phyloP scores from a whole-genome alignment of 495 filamentous ascomycete genomes.

The Trichoderma reesei region DNA sequence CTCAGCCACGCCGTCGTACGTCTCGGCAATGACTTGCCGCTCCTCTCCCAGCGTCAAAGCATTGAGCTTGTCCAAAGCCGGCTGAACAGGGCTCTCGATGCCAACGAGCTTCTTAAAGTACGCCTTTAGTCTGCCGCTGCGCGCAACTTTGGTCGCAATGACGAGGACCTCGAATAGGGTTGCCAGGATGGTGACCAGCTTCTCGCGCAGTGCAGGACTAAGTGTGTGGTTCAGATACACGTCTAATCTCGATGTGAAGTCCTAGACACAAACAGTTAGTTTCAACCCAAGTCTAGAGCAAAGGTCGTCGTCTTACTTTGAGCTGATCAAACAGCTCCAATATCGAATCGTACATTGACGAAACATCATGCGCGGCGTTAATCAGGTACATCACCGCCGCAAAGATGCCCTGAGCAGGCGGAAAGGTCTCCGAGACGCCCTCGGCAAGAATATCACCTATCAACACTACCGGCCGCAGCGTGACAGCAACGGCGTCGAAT shows the following conservation, averaged over 20 bases:
- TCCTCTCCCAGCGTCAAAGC: slow-evolving; percentile 21
- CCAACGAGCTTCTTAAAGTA: slow-evolving; percentile 22
- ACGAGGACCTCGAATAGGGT: slow-evolving; percentile 29
- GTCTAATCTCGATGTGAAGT: slow-evolving; percentile 25
- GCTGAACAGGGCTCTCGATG: slow-evolving; percentile 20
- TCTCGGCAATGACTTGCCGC: slow-evolving; percentile 23
- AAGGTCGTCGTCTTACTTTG: background rate
- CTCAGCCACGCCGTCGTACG: slow-evolving; percentile 11
- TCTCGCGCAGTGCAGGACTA: slow-evolving; percentile 18
- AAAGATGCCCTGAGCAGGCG: slow-evolving; percentile 22
- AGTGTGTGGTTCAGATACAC: slow-evolving; percentile 21
- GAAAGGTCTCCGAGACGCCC: slow-evolving; percentile 20
- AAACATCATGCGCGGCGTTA: slow-evolving; percentile 26
- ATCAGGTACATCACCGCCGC: slow-evolving; percentile 25
- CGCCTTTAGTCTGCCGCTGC: slow-evolving; percentile 19
- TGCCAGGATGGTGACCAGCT: slow-evolving; percentile 23
- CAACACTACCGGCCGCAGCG: slow-evolving; percentile 21
- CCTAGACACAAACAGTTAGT: slow-evolving; percentile 11
- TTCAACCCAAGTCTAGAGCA: background rate
- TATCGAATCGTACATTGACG: slow-evolving; percentile 23
- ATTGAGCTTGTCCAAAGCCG: slow-evolving; percentile 18
- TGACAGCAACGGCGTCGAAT: slow-evolving; percentile 5
- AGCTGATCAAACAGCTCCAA: slow-evolving; percentile 21
- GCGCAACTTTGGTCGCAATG: slow-evolving; percentile 21
- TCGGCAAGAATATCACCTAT: slow-evolving; percentile 22